Conservation (phyloP, 306 rosid species). For the Malus sylvestris region DNA sequence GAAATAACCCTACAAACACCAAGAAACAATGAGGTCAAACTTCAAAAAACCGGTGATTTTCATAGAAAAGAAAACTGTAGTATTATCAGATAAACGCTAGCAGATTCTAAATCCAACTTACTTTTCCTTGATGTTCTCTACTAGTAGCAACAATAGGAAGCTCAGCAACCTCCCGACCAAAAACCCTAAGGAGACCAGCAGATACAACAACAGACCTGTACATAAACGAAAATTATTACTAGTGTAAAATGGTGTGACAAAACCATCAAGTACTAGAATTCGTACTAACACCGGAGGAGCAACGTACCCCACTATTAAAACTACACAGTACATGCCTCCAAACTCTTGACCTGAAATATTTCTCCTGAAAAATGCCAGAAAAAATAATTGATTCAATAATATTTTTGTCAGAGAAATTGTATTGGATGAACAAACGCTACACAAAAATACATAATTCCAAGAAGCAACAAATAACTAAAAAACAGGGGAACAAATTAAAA, state of each 20-base stretch:
- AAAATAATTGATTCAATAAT: not conserved
- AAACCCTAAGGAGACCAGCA: constrained; percentile 92
- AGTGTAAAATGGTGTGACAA: not conserved
- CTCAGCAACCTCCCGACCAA: constrained; percentile 88
- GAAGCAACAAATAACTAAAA: not conserved
- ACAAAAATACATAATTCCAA: not conserved
- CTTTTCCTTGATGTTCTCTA: constrained; percentile 94
- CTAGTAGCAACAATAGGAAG: constrained; percentile 97
- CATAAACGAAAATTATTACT: constrained; percentile 11
- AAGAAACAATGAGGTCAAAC: not conserved
- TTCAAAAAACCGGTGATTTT: no score
- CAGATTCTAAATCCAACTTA: constrained; percentile 20
- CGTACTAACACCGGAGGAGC: not conserved
- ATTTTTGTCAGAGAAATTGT: not conserved
- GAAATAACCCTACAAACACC: constrained; percentile 66
- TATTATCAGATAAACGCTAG: not conserved
- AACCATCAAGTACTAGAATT: not conserved
- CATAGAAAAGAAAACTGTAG: not conserved
- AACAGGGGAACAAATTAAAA: not conserved
- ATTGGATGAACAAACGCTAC: not conserved
- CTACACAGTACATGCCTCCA: constrained; percentile 99
- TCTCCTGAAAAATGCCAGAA: constrained; percentile 59
- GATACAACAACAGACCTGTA: constrained; percentile 85
- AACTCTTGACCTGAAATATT: constrained; percentile 98
- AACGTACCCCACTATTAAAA: constrained; percentile 76